Base-by-base conservation (phyloP, 768 basidiomycete species). In the Phylloporus sp. region DNA sequence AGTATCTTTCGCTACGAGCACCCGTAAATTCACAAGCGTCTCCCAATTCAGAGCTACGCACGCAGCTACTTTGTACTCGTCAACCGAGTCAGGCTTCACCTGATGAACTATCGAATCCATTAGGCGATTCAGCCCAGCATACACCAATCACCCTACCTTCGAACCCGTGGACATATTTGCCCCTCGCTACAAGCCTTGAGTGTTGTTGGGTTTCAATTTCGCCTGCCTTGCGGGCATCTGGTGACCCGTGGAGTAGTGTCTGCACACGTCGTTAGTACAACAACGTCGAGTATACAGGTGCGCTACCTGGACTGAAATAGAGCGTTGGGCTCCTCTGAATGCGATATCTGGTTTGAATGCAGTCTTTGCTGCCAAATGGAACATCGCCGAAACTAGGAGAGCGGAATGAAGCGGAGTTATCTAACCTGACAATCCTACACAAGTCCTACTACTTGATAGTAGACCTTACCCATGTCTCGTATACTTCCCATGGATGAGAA, bases 181-280 rank as follows among this genome's bases (percentile, higher is more conserved):
- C 92, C 52, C 95, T 76, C 29, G 91, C 95, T 35, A 99, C 87
- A 8, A 95, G 72, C 60, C 84, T 80, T 2, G 91, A 94, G 67
- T 98, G 94, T 63, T 95, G 90, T 50, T 81, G 80, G 40, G 79
- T 72, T 51, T 87, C 85, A 32, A 82, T 71, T 45, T 90, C 88
- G 35, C 92, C 89, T 39, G 85, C 90, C 62, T 79, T 77, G 71
- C 90, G 88, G 40, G 95, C 95, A 63, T 93, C 85, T 41, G 85
- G 84, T 27, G 91, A 94, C n/a, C 97, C 97, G 70, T 98, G 94
- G 52, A 99, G 74, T 49, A 99, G 67, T 18, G 88, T 82, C 92
- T 94, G 70, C 26, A 45, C 61, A 54, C 50, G 57, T 43, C 60
- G 50, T 61, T 58, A 69, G 63, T 68, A 60, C 54, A 48, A 54